phyloP scores from a whole-genome alignment of 768 basidiomycete genomes.

The Phaffia australis region DNA sequence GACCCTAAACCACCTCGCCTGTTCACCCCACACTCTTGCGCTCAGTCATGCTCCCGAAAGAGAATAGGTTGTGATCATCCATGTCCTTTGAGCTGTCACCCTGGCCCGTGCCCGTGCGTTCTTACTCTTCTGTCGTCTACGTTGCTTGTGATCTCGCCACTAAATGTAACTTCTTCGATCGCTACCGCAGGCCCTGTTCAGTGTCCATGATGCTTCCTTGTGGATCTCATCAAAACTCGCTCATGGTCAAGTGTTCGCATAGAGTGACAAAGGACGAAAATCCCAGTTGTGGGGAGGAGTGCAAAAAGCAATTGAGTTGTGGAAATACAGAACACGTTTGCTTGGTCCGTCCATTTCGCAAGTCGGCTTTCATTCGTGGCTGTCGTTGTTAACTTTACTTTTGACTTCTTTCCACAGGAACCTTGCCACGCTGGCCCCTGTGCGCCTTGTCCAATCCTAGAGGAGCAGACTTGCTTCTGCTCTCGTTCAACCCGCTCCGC shows the following conservation, averaged over 20 bases:
- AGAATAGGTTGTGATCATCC: conserved; percentile 56
- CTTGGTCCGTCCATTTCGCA: conserved; percentile 32
- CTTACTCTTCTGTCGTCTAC: neutral
- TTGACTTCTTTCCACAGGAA: conserved; percentile 26
- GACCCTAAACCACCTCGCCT: conserved; percentile 62
- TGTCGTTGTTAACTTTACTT: neutral
- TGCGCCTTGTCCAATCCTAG: conserved; percentile 49
- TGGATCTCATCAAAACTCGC: conserved; percentile 55
- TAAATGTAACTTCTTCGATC: neutral
- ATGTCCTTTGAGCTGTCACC: conserved; percentile 76
- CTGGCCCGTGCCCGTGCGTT: conserved; percentile 72
- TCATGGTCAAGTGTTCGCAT: conserved; percentile 53
- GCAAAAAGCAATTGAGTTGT: conserved; percentile 34
- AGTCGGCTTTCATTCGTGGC: neutral
- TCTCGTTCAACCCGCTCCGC: conserved; percentile 54
- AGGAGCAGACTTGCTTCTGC: conserved; percentile 64
- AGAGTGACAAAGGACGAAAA: conserved; percentile 33
- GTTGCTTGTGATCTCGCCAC: neutral
- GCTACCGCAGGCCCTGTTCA: conserved; percentile 53
- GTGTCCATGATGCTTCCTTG: conserved; percentile 67
- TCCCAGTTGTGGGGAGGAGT: conserved; percentile 54
- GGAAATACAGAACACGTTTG: conserved; percentile 50
- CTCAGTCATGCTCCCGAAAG: conserved; percentile 36
- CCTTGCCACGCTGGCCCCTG: conserved; percentile 71
- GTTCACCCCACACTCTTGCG: conserved; percentile 38